Conservation (phyloP, 768 basidiomycete genomes). For the Pulveroboletus sp. region DNA sequence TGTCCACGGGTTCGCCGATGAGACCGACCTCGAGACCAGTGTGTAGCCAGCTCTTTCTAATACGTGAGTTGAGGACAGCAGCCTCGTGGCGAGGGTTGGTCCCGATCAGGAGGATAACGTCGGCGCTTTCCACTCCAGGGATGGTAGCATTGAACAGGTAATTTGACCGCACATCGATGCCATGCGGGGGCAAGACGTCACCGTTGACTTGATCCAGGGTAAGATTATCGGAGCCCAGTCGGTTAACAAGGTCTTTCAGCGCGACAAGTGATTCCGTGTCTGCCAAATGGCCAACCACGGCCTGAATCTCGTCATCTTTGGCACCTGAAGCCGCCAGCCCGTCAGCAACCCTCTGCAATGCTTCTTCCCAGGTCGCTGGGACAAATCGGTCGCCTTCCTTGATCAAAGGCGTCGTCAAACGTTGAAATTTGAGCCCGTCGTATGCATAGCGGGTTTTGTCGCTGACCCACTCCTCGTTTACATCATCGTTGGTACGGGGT, state of each 20-base stretch:
- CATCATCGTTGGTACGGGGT: slow-evolving; percentile 93
- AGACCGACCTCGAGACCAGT: slow-evolving; percentile 82
- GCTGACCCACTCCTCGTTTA: slow-evolving; percentile 99
- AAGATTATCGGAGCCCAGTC: slow-evolving; percentile 93
- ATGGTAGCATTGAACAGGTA: slow-evolving; percentile 96
- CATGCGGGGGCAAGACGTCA: slow-evolving; percentile 64
- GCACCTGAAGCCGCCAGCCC: slow-evolving; percentile 82
- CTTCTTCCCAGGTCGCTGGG: slow-evolving; percentile 87
- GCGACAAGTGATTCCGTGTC: slow-evolving; percentile 94
- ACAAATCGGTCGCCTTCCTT: slow-evolving; percentile 93
- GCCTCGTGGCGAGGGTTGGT: slow-evolving; percentile 98
- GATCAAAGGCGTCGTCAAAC: slow-evolving; percentile 87
- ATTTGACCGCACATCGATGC: slow-evolving; percentile 90
- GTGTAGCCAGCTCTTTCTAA: slow-evolving; percentile 93
- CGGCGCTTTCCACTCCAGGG: slow-evolving; percentile 86
- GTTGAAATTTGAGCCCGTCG: slow-evolving; percentile 94
- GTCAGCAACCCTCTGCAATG: slow-evolving; percentile 71
- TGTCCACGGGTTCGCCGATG: slow-evolving; percentile 89
- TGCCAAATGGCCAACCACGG: slow-evolving; percentile 87
- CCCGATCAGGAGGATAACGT: slow-evolving; percentile 89
- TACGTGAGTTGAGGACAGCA: slow-evolving; percentile 94
- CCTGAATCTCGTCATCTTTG: slow-evolving; percentile 89
- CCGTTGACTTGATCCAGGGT: slow-evolving; percentile 74
- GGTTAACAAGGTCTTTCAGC: slow-evolving; percentile 90
- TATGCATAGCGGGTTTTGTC: slow-evolving; percentile 98